Evolutionary conservation across 176 grass and related monocot genomes (phyloP).

Genomic region (Rhynchospora tenuis): DNA sequence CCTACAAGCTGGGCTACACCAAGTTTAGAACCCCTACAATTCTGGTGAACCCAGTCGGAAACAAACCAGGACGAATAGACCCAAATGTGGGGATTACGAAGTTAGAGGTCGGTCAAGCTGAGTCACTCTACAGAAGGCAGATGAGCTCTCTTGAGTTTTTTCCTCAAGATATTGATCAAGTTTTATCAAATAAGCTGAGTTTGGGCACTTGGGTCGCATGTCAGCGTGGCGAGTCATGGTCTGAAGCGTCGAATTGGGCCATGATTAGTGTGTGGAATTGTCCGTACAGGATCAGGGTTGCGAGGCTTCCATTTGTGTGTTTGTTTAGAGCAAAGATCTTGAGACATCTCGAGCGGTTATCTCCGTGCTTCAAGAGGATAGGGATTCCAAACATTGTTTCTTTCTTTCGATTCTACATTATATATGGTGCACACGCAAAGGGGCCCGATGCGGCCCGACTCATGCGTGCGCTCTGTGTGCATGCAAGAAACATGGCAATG

Average conservation of each 20-base stretch:
- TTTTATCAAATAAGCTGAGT: constrained; percentile 43
- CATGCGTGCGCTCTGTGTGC: constrained; percentile 31
- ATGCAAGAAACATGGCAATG: constrained; percentile 47
- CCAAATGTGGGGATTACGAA: background rate
- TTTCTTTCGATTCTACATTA: constrained; percentile 55
- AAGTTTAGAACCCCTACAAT: constrained; percentile 56
- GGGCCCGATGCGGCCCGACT: constrained; percentile 26
- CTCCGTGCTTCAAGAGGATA: constrained; percentile 43
- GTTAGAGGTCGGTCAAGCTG: constrained; percentile 27
- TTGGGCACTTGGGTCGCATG: constrained; percentile 67
- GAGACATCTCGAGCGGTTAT: constrained; percentile 32
- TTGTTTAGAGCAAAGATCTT: constrained; percentile 30
- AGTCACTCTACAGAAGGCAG: constrained; percentile 30
- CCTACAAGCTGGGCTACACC: constrained; percentile 48
- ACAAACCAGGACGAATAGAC: constrained; percentile 28
- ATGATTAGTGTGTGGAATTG: constrained; percentile 75
- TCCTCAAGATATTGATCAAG: constrained; percentile 64
- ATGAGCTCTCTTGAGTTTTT: constrained; percentile 67
- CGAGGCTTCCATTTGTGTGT: constrained; percentile 31
- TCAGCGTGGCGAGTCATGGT: background rate
- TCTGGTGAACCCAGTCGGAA: constrained; percentile 54
- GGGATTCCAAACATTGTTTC: constrained; percentile 60
- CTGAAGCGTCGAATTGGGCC: constrained; percentile 47
- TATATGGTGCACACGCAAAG: constrained; percentile 44
- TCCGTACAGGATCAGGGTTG: constrained; percentile 53